Conservation (phyloP, 1,139 yeast species). For the Diutina scorzettiae region DNA sequence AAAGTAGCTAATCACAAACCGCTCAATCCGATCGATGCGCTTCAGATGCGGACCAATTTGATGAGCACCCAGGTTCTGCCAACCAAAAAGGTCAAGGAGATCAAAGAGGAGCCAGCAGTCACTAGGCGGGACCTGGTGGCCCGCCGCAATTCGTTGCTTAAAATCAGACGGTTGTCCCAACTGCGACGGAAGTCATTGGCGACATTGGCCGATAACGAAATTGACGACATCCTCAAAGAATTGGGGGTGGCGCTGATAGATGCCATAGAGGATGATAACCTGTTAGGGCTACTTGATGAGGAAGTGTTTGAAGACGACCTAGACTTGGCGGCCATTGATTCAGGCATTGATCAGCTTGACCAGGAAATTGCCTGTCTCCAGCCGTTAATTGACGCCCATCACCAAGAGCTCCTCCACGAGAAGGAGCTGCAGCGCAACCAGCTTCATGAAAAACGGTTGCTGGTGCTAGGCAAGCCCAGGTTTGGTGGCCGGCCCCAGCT, state of each 20-base stretch:
- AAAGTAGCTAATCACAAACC: conserved; percentile 16
- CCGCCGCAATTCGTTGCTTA: not conserved
- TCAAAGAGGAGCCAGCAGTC: not conserved
- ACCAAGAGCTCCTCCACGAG: conserved; percentile 14
- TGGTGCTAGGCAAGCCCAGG: not conserved
- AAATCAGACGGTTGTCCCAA: conserved; percentile 20
- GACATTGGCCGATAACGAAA: conserved; percentile 29
- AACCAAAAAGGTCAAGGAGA: conserved; percentile 9
- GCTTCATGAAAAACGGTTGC: not conserved
- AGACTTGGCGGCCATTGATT: not conserved
- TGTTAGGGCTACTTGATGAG: not conserved
- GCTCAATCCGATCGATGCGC: conserved; percentile 43
- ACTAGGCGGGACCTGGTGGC: not conserved
- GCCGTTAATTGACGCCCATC: conserved; percentile 27
- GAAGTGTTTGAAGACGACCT: conserved; percentile 5
- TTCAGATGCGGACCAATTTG: conserved; percentile 36
- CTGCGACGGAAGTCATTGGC: conserved; percentile 31
- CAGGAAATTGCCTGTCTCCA: conserved; percentile 30
- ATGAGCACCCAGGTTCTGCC: conserved; percentile 9
- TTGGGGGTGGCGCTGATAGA: conserved; percentile 4
- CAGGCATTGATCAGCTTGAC: conserved; percentile 23
- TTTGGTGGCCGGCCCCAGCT: not conserved
- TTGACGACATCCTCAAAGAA: conserved; percentile 26
- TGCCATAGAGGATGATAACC: conserved; percentile 3
- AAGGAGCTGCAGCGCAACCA: not conserved